Conservation (phyloP, 345 rosid species). For the Citropsis articulata region DNA sequence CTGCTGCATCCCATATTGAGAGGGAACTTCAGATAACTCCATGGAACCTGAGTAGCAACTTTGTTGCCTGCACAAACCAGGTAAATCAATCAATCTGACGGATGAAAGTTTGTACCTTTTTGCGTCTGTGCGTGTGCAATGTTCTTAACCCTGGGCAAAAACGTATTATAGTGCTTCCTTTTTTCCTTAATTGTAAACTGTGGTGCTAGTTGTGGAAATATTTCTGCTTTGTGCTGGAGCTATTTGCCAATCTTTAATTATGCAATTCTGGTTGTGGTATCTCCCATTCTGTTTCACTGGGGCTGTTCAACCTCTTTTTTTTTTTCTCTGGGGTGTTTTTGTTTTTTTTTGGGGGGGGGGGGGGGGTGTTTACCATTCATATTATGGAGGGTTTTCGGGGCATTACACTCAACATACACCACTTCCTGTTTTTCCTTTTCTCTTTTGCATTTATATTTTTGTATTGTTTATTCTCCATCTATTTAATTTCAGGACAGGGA, state of each 20-base stretch:
- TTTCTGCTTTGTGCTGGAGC: not conserved
- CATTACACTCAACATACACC: not conserved
- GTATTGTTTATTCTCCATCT: not conserved
- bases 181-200: not conserved
- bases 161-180: not conserved
- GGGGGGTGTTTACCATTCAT: not conserved
- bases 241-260: not conserved
- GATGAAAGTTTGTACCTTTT: not conserved
- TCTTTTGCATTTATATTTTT: not conserved
- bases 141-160: not conserved
- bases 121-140: not conserved
- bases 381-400: not conserved
- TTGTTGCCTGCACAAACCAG: conserved; percentile 94
- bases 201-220: not conserved
- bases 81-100: conserved; percentile 30
- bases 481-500: conserved; percentile 68
- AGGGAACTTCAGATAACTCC: conserved; percentile 95
- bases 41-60: conserved; percentile 93
- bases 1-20: conserved; percentile 97
- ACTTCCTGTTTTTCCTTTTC: not conserved
- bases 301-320: not conserved
- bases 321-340: not conserved
- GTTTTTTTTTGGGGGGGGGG: no score
- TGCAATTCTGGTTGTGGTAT: not conserved
- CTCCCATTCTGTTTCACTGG: not conserved